Evolutionary conservation across 805 yeast genomes (phyloP).

Genomic region (Candida sonorensis): DNA sequence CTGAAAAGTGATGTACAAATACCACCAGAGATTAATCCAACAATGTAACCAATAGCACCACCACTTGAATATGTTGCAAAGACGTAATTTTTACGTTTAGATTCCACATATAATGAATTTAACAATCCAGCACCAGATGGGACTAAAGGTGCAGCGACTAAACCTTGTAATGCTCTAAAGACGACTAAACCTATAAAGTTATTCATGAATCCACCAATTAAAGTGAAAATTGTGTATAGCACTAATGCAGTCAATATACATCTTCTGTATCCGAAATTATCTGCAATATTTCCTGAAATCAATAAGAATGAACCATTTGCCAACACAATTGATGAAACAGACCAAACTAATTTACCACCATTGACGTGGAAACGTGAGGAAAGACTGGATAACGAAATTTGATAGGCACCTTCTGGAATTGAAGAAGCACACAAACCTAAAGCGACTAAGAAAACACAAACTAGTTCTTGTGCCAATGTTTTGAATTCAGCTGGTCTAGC

Average conservation of each 20-base stretch:
- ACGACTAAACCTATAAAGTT: slow-evolving; percentile 28
- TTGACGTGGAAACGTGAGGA: slow-evolving; percentile 24
- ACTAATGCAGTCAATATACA: slow-evolving; percentile 17
- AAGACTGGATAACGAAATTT: slow-evolving; percentile 26
- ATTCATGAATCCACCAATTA: slow-evolving; percentile 27
- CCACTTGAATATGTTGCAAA: slow-evolving; percentile 13
- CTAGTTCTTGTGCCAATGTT: slow-evolving; percentile 24
- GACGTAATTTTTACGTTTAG: slow-evolving; percentile 24
- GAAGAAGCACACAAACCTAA: slow-evolving; percentile 29
- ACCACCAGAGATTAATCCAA: slow-evolving; percentile 10
- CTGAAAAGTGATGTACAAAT: not conserved
- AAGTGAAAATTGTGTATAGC: slow-evolving; percentile 6
- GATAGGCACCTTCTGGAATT: slow-evolving; percentile 28
- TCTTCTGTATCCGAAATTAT: slow-evolving; percentile 30
- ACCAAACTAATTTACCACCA: slow-evolving; percentile 34
- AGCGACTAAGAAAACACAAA: slow-evolving; percentile 23
- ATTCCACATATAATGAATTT: slow-evolving; percentile 28
- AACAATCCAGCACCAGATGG: slow-evolving; percentile 38
- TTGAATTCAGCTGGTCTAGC: slow-evolving; percentile 26
- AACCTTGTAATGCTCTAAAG: slow-evolving; percentile 33
- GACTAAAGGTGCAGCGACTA: slow-evolving; percentile 29
- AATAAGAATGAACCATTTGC: slow-evolving; percentile 31
- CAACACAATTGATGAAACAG: slow-evolving; percentile 28
- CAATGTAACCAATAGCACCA: slow-evolving; percentile 33
- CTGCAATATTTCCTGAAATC: slow-evolving; percentile 32